Evolutionary conservation across 2,329 filamentous ascomycete species (phyloP), one percentile per base, ranked within the genome.

Genomic region (Acarospora socialis): DNA sequence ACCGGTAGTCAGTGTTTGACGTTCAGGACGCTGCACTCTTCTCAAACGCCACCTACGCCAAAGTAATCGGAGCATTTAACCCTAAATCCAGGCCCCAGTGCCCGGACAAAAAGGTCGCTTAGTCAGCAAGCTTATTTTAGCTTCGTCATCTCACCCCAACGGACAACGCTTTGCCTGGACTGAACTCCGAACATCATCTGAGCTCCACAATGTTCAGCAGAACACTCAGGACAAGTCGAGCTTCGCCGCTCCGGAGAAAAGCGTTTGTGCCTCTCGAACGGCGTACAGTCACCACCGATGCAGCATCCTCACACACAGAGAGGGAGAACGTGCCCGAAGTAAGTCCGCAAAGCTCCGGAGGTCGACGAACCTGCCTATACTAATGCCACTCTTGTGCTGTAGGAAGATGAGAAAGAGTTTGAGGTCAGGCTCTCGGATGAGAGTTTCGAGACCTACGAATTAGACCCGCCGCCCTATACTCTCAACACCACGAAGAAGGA

Each of bases 391-490:
- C 32, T 14, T 15, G 13, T 20, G 13, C 15, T 45, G 34, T 54
- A 92, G 84, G 81, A 86, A 60, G 86, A 94, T 59, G 83, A 94
- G 53, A 81, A 92, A 70, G 74, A 76, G 45, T 95, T 98, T 68
- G 73, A 78, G 52, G 74, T 98, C 57, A 79, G 75, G 53, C 79
- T 98, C 58, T 92, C 83, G 58, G 83, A 94, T 59, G 87, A 95
- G 78, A 87, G 82, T 67, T 98, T 95, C 67, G 90, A 98, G 73
- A 94, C 90, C 37, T 98, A 95, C 66, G 84, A 94, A 69, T 74
- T 98, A 56, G 90, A 98, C 65, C 86, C 87, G 48, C 90, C 90
- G 45, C 68, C 83, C 37, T 94, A 94, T 70, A 86, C 81, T 42
- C 66, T 98, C 48, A 69, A 92, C 51, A 81, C 84, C 43, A 95